A percentile compares a stretch with the other conserved stretches of the same genome.
phyloP scores from a whole-genome alignment of 257 asterid species.

The Verbena officinalis region DNA sequence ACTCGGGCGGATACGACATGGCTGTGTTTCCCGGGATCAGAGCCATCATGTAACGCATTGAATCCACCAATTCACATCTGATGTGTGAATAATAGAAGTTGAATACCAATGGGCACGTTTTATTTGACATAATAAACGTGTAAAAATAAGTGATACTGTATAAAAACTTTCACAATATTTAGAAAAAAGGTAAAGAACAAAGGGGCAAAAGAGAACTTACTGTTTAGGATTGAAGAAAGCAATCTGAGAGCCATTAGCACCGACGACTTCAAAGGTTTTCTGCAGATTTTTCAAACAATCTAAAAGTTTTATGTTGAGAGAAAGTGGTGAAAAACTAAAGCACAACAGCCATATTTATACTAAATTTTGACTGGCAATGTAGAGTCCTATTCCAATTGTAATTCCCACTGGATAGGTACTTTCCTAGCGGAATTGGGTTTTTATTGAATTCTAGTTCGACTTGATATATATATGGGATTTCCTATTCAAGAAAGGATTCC shows the following conservation, averaged over 20 bases:
- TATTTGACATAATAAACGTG: no score
- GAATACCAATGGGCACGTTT: no score
- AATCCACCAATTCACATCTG: no score
- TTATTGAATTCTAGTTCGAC: not conserved
- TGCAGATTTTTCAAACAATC: not conserved
- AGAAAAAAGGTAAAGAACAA: not conserved
- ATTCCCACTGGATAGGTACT: not conserved
- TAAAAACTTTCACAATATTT: not conserved
- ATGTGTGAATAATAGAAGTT: no score
- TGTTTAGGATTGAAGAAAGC: not conserved
- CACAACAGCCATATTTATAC: conserved; percentile 22
- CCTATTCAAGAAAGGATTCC: not conserved
- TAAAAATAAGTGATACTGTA: no score
- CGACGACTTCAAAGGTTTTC: no score
- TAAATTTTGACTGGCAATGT: not conserved
- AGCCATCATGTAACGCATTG: no score
- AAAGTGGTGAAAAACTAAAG: not conserved
- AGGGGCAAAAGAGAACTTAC: not conserved
- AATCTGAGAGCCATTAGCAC: not conserved
- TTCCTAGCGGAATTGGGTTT: conserved; percentile 8
- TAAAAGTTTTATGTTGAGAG: not conserved
- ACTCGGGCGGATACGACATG: no score
- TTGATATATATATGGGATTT: not conserved
- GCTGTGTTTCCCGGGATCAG: no score
- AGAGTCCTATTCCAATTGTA: conserved; percentile 23